These are phyloP conservation scores for Galium porrigens DNA, from an alignment of 305 asterid genomes.

Conservation along the genomic window DNA sequence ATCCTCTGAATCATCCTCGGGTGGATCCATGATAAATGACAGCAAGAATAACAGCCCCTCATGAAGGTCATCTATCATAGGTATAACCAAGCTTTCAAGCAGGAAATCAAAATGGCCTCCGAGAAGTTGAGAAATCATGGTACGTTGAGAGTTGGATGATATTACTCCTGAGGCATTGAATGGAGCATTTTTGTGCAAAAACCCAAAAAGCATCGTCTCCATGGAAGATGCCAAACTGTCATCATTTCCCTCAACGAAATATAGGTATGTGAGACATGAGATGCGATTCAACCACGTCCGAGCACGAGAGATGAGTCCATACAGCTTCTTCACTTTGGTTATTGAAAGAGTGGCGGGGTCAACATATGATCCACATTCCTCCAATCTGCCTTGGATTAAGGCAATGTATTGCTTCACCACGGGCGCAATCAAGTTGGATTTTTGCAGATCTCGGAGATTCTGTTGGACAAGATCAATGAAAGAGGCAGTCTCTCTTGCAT, in stretches of 20 bases:
- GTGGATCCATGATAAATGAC: conserved; percentile 10
- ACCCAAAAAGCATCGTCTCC: background rate
- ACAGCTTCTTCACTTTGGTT: background rate
- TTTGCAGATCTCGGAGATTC: background rate
- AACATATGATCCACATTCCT: background rate
- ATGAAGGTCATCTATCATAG: background rate
- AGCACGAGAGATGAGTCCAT: background rate
- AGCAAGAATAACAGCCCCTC: conserved; percentile 8
- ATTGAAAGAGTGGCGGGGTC: background rate
- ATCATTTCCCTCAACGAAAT: background rate
- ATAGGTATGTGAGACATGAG: background rate
- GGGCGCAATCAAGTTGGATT: background rate
- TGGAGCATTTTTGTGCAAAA: background rate
- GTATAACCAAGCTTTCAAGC: background rate
- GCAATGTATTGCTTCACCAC: background rate
- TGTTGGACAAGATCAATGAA: background rate
- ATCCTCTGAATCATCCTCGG: background rate
- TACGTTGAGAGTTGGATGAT: background rate
- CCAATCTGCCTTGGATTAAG: background rate
- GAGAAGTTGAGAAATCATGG: background rate
- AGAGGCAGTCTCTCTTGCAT: background rate
- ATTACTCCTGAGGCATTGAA: background rate
- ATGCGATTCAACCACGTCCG: background rate
- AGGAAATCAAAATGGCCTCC: conserved; percentile 1
- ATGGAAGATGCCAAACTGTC: background rate